Evolutionary conservation across 441 rosid genomes (phyloP), one percentile per base, ranked within the genome.

Genomic region (Mallotus japonicus): DNA sequence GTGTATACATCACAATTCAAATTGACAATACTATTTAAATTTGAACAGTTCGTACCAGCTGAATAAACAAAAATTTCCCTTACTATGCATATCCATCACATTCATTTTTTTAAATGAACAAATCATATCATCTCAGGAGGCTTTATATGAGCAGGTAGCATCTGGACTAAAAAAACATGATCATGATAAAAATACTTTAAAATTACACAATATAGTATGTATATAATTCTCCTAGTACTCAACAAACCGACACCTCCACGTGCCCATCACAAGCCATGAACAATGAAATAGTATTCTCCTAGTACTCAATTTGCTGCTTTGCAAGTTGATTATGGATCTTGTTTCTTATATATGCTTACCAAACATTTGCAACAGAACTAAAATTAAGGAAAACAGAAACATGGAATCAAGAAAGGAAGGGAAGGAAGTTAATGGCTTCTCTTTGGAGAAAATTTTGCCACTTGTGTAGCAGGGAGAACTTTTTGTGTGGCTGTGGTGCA

Each of bases 231-330:
- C 1, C 14, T 37, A n/a, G 56, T 15, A 62, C 3, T 75, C 47
- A 28, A 46, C 50, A 47, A 19, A 61, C 78, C 74, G 76, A 80
- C 78, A 80, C 12, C 62, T 70, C 59, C 80, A 75, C 73, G 72
- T 76, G 82, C 69, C 67, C 15, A 42, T 55, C 71, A 69, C 28
- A 54, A 69, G 24, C 70, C 75, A 61, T 54, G 76, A 60, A 62
- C 70, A 73, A 61, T 54, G 76, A 60, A 62, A 56, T 50, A 12
- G 55, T 62, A 22, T 58, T 57, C 13, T 24, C 28, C 0, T 24
- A 24, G 28, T 24, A 24, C 2, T 24, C 63, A 34, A 51, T 67
- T 24, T 64, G 53, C 54, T 58, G 47, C 28, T 68, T 75, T 68
- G 65, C 75, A 70, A 69, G 62, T 69, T 73, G 73, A 70, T 80